Percentiles rank a stretch among this genome's conserved stretches.
phyloP scores from a whole-genome alignment of 208 protist species.

The Herpetomonas samuelpessoai region DNA sequence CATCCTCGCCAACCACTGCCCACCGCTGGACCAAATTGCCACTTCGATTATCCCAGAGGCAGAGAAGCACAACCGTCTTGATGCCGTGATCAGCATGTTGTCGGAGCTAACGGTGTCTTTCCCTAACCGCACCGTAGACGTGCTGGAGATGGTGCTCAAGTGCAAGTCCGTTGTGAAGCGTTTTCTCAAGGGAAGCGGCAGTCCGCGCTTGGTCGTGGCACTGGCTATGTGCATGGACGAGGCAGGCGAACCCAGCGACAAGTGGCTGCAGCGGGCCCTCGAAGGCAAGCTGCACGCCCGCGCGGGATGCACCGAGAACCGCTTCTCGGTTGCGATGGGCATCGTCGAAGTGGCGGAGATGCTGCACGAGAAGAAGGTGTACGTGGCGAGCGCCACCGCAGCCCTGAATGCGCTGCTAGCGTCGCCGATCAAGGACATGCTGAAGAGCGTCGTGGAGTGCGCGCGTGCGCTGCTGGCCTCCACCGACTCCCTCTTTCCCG shows the following conservation, averaged over 20 bases:
- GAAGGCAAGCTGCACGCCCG: conserved; percentile 83
- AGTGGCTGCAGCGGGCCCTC: conserved; percentile 80
- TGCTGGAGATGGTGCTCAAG: conserved; percentile 72
- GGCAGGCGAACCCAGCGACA: conserved; percentile 64
- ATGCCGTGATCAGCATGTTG: conserved; percentile 66
- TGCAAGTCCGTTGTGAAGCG: conserved; percentile 61
- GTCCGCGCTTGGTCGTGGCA: conserved; percentile 78
- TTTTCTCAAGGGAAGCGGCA: conserved; percentile 63
- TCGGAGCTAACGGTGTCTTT: conserved; percentile 75
- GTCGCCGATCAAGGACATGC: conserved; percentile 76
- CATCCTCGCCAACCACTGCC: conserved; percentile 54
- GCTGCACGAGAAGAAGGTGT: conserved; percentile 75
- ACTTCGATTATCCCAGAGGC: conserved; percentile 64
- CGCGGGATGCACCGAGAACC: conserved; percentile 79
- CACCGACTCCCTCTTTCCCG: conserved; percentile 75
- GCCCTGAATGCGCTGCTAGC: conserved; percentile 74
- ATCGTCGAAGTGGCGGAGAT: conserved; percentile 86
- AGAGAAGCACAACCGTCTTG: conserved; percentile 55
- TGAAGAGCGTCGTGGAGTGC: conserved; percentile 72
- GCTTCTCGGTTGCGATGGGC: conserved; percentile 82
- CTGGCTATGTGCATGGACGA: conserved; percentile 90
- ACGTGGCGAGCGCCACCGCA: conserved; percentile 74
- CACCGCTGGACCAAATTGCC: conserved; percentile 57
- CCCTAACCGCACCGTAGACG: conserved; percentile 56
- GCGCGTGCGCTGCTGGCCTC: conserved; percentile 65